These are phyloP conservation scores for Coccomyxa sp. DNA, from an alignment of 139 green algal species.

Conservation along the genomic window DNA sequence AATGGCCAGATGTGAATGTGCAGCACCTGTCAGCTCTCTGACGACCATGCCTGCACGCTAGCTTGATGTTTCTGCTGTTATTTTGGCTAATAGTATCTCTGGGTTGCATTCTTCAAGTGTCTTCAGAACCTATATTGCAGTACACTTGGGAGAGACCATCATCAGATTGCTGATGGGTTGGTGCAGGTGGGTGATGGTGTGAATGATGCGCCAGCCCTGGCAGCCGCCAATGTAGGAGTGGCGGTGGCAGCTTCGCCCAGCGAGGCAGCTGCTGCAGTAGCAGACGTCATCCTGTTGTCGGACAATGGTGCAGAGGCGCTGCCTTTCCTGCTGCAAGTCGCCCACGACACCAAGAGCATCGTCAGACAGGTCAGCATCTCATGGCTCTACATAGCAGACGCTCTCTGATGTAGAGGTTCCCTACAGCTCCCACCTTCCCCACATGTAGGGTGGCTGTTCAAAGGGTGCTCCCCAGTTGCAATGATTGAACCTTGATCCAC, in stretches of 20 bases:
- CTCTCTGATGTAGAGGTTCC: neutral
- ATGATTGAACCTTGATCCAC: too few relatives aligned
- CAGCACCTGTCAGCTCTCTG: neutral
- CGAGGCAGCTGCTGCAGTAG: conserved; percentile 68
- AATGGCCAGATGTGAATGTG: neutral
- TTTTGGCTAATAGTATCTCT: neutral
- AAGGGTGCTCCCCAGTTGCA: too few relatives aligned
- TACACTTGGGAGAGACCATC: too few relatives aligned
- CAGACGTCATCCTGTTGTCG: conserved; percentile 81
- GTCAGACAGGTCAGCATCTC: conserved; percentile 26
- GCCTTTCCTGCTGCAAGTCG: conserved; percentile 66
- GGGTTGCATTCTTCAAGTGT: neutral
- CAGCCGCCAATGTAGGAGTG: conserved; percentile 64
- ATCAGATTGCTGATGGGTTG: neutral
- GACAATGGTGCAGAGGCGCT: conserved; percentile 62
- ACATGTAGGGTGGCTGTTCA: too few relatives aligned
- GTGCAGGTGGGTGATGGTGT: conserved; percentile 61
- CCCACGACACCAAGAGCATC: conserved; percentile 48
- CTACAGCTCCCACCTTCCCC: too few relatives aligned
- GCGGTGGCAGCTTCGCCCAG: conserved; percentile 54
- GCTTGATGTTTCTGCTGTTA: neutral
- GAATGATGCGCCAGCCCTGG: conserved; percentile 74
- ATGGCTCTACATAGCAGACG: neutral
- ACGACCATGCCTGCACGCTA: neutral
- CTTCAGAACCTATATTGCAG: too few relatives aligned